These are phyloP conservation scores for Euptelea pleiosperma DNA, from an alignment of 164 flowering plant species.

Conservation along the genomic window DNA sequence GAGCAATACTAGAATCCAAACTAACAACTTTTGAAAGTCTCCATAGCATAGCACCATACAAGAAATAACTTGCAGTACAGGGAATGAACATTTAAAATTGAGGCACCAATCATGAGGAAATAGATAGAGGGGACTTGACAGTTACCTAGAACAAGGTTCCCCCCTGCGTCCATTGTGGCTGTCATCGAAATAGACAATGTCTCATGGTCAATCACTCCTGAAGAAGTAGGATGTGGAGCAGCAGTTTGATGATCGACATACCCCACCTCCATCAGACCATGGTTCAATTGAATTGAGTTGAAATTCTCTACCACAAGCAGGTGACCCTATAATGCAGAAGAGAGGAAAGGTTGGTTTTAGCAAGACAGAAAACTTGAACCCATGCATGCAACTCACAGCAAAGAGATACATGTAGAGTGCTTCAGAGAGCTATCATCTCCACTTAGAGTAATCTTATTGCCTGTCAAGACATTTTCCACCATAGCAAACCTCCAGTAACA, in stretches of 20 bases:
- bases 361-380: not conserved
- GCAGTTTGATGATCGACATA: constrained; percentile 51
- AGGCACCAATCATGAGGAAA: not conserved
- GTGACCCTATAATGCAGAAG: constrained; percentile 59
- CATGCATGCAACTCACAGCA: not conserved
- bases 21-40: not conserved
- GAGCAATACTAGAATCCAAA: not conserved
- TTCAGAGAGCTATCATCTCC: not conserved
- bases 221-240: constrained; percentile 11
- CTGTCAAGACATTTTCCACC: too few species aligned
- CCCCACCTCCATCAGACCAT: constrained; percentile 92
- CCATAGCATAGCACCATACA: too few species aligned
- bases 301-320: constrained; percentile 76
- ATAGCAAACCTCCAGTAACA: too few species aligned
- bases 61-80: not conserved
- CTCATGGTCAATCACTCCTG: constrained; percentile 28
- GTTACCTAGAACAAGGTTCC: constrained; percentile 81
- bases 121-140: constrained; percentile 1
- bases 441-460: too few species aligned
- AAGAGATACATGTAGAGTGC: too few species aligned
- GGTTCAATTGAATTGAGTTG: constrained; percentile 52
- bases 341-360: not conserved
- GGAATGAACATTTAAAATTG: not conserved
- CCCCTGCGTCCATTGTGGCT: constrained; percentile 67
- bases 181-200: constrained; percentile 81